Base-by-base conservation (phyloP, 805 yeast species). In the Sugiyamaella boreocaroliniensis region DNA sequence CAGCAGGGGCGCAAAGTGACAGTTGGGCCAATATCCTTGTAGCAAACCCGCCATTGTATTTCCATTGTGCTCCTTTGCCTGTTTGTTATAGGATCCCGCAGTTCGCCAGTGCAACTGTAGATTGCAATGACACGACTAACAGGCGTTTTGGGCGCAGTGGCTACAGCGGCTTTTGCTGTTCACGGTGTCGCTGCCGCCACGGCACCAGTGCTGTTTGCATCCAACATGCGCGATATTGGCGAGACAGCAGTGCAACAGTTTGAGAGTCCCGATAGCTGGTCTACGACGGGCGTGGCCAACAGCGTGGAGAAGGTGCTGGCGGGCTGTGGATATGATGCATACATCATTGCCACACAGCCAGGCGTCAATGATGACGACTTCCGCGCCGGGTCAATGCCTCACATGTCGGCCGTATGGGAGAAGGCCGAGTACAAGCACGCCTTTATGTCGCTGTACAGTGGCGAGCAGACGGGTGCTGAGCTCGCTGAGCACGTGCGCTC, bases 331-430 rank as follows among this genome's bases (percentile, higher is more conserved):
- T 76, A 83, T 9, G 78, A 82, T 64, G 80, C 83, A 0, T 83
- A 81, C 57, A 64, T 84, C 2, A 65, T 83, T 29, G 73, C 82
- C 1, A 71, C 76, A 55, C 76, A 77, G 51, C 84, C 85, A 3
- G 82, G 83, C 1, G 61, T 82, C 51, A 62, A 65, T 6, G 64
- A 74, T 42, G 67, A 71, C 19, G 85, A 82, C 41, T 34, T 67
- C 40, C 56, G 50, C 16, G 32, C 75, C 80, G 32, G 83, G 12
- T 81, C 85, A 11, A 69, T 65, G 63, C 52, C 55, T 12, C 42
- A 52, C 22, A 34, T 55, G 37, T 12, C 20, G 7, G 20, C 26
- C 10, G 32, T 45, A 15, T 12, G 40, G 15, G 40, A 29, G 9
- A 16, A 16, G 32, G 40, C 48, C 8, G n/a, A 14, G 19, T 45